Evolutionary conservation across 441 rosid species (phyloP).

Genomic region (Pelargonium cotyledonis): DNA sequence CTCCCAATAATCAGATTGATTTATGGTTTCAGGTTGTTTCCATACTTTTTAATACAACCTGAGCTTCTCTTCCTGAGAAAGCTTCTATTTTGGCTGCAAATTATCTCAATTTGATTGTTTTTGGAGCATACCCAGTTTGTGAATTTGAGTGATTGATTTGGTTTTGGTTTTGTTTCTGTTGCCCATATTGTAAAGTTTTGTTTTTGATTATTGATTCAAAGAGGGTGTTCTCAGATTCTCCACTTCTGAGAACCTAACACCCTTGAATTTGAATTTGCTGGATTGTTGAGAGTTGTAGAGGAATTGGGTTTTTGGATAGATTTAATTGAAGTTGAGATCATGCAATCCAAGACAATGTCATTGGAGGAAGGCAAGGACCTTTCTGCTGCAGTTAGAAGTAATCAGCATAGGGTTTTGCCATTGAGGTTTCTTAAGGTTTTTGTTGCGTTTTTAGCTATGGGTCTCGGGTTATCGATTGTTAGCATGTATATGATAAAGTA

Average conservation of each 20-base stretch:
- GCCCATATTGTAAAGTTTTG: too few relatives aligned
- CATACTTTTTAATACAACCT: too few relatives aligned
- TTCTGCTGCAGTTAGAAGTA: slow-evolving; percentile 30
- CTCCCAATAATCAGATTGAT: too few relatives aligned
- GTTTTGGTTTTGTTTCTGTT: too few relatives aligned
- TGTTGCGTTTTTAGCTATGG: slow-evolving; percentile 45
- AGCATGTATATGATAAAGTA: slow-evolving; percentile 48
- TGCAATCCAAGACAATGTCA: slow-evolving; percentile 25
- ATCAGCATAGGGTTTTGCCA: slow-evolving; percentile 41
- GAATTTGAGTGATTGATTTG: too few relatives aligned
- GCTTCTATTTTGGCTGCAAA: too few relatives aligned
- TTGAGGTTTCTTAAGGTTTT: slow-evolving; percentile 44
- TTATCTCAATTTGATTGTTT: too few relatives aligned
- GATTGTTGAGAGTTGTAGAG: not conserved
- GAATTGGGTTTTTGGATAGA: not conserved
- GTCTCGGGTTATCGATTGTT: slow-evolving; percentile 53
- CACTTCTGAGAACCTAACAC: not conserved
- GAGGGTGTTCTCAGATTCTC: too few relatives aligned
- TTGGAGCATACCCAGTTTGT: too few relatives aligned
- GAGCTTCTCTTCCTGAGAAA: too few relatives aligned
- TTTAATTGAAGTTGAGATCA: slow-evolving; percentile 17
- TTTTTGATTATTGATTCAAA: too few relatives aligned
- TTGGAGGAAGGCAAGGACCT: slow-evolving; percentile 58
- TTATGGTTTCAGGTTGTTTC: too few relatives aligned
- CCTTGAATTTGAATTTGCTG: not conserved